Conservation (phyloP, 2,329 filamentous ascomycete species). For the Pleurostoma richardsiae region DNA sequence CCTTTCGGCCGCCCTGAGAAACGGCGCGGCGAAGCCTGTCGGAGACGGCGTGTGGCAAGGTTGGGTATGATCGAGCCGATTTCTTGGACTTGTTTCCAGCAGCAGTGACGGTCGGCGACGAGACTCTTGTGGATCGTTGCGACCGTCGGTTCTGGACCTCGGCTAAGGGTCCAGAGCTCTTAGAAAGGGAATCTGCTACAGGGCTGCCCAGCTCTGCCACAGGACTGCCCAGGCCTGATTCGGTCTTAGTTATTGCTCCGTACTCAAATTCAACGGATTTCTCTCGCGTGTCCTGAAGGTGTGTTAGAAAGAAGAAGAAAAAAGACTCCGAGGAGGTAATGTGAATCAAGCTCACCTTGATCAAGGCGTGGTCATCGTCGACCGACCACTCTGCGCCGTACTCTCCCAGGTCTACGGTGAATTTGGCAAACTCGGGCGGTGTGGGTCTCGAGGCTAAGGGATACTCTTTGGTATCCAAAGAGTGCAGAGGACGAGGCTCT, state of each 20-base stretch:
- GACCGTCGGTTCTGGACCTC: slow-evolving; percentile 23
- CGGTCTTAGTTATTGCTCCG: no score
- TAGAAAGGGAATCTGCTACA: no score
- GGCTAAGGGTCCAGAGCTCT: slow-evolving; percentile 11
- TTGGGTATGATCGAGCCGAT: slow-evolving; percentile 19
- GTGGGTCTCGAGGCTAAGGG: slow-evolving; percentile 81
- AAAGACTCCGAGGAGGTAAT: no score
- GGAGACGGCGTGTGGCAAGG: slow-evolving; percentile 19
- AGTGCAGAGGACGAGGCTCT: slow-evolving; percentile 62
- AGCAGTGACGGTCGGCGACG: slow-evolving; percentile 25
- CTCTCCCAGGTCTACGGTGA: slow-evolving; percentile 66
- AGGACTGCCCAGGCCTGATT: no score
- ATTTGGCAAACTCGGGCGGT: slow-evolving; percentile 69
- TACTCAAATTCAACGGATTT: slow-evolving; percentile 8
- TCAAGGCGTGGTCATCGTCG: slow-evolving; percentile 2
- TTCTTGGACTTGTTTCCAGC: slow-evolving; percentile 23
- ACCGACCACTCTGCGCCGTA: slow-evolving; percentile 40
- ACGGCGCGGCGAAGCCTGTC: slow-evolving; percentile 34
- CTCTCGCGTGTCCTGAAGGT: background rate
- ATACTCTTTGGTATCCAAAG: slow-evolving; percentile 83
- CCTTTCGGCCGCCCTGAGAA: slow-evolving; percentile 17
- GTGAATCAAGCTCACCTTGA: slow-evolving; percentile 9
- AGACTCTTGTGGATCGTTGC: slow-evolving; percentile 18
- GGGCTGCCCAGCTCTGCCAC: no score
- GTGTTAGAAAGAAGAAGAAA: no score